Percentiles rank a stretch among this genome's conserved stretches.
These are phyloP conservation scores for Brachypodium distachyon DNA, from an alignment of 202 grass and related monocot species.

Conservation along the genomic window DNA sequence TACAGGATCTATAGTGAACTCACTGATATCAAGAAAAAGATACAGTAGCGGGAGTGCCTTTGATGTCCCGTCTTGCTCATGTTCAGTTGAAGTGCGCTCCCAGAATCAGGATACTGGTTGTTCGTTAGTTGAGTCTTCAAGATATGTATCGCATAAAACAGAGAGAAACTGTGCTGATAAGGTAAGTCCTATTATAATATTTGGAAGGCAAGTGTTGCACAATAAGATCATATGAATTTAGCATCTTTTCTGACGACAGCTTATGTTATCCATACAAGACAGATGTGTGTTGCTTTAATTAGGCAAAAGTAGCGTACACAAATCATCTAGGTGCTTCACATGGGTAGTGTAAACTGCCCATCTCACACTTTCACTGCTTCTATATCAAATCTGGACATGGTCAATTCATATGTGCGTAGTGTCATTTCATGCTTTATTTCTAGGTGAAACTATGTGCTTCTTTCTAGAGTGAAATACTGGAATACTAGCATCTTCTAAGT, in stretches of 20 bases:
- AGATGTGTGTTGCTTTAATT: background rate
- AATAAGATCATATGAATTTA: background rate
- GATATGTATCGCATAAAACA: conserved; percentile 10
- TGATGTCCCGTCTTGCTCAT: conserved; percentile 35
- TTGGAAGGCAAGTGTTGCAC: background rate
- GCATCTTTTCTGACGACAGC: background rate
- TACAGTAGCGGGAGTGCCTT: conserved; percentile 28
- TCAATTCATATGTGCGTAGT: background rate
- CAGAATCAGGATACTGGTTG: conserved; percentile 28
- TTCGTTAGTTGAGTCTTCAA: conserved; percentile 26
- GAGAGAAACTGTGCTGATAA: conserved; percentile 1
- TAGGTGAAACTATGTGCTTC: background rate
- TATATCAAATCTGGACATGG: background rate
- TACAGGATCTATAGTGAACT: conserved; percentile 60
- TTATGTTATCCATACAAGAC: background rate
- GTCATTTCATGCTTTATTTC: background rate
- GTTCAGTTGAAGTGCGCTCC: conserved; percentile 30
- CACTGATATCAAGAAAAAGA: conserved; percentile 62
- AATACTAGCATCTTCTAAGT: background rate
- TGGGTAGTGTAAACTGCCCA: background rate
- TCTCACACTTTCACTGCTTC: background rate
- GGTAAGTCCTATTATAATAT: conserved; percentile 23
- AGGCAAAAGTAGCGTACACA: background rate
- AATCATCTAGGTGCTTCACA: background rate
- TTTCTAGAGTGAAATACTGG: background rate